phyloP scores from a whole-genome alignment of 345 rosid species.

The Arabidopsis arenosa region DNA sequence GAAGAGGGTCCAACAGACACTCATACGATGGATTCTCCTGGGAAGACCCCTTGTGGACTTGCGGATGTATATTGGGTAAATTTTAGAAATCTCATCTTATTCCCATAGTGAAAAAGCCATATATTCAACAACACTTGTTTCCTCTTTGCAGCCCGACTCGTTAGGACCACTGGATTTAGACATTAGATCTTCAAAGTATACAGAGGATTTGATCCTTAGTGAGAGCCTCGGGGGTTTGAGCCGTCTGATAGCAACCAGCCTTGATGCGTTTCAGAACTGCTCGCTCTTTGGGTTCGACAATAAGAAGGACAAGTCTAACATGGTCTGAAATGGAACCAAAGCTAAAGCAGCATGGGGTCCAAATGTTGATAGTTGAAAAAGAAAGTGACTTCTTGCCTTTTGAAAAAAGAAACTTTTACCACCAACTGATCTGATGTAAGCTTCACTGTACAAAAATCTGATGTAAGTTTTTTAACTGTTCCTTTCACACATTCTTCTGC shows the following conservation, averaged over 20 bases:
- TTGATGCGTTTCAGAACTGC: constrained; percentile 92
- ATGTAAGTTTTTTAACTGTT: constrained; percentile 28
- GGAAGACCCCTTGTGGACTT: constrained; percentile 59
- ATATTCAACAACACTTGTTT: neutral
- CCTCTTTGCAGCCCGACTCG: constrained; percentile 78
- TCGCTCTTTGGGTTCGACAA: constrained; percentile 66
- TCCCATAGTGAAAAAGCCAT: neutral
- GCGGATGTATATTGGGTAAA: constrained; percentile 88
- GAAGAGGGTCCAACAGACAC: constrained; percentile 54
- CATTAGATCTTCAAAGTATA: constrained; percentile 68
- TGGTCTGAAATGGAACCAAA: constrained; percentile 56
- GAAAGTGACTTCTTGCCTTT: constrained; percentile 35
- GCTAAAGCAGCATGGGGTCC: constrained; percentile 33
- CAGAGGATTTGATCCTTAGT: constrained; percentile 67
- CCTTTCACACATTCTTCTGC: constrained; percentile 33
- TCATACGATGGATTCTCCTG: constrained; percentile 49
- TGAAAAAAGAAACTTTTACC: constrained; percentile 19
- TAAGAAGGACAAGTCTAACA: constrained; percentile 70
- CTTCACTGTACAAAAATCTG: constrained; percentile 44
- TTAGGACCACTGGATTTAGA: constrained; percentile 85
- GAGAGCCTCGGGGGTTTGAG: constrained; percentile 88
- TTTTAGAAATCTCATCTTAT: neutral
- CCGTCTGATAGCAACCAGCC: constrained; percentile 90
- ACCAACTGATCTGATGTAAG: constrained; percentile 42
- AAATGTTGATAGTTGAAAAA: constrained; percentile 41